Conservation (phyloP, 2,329 filamentous ascomycete genomes). For the Trichoderma sp. region DNA sequence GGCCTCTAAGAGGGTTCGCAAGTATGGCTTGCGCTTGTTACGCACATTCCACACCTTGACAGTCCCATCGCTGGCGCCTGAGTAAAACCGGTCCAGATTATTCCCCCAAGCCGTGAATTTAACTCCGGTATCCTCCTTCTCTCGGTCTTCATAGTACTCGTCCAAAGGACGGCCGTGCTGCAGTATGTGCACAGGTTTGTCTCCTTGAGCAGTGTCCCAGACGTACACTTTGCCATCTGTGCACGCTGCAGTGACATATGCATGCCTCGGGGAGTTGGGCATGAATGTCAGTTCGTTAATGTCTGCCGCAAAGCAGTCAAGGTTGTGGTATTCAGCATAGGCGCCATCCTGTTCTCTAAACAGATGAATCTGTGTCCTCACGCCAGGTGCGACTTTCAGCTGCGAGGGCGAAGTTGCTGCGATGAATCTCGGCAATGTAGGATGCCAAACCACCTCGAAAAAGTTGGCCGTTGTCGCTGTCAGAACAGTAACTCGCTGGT, state of each 20-base stretch:
- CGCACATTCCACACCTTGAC: conserved; percentile 66
- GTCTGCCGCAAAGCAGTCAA: conserved; percentile 61
- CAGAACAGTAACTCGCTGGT: conserved; percentile 49
- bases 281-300: conserved; percentile 64
- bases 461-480: conserved; percentile 60
- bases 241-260: conserved; percentile 62
- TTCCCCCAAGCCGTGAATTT: conserved; percentile 65
- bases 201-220: conserved; percentile 61
- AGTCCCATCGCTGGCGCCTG: conserved; percentile 63
- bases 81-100: conserved; percentile 60
- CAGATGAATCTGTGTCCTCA: conserved; percentile 60
- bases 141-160: conserved; percentile 47
- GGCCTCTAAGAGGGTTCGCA: conserved; percentile 56
- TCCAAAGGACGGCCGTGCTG: conserved; percentile 51
- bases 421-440: conserved; percentile 53
- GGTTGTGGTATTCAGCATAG: conserved; percentile 51
- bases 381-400: conserved; percentile 45
- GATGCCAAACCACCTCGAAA: conserved; percentile 67
- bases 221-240: conserved; percentile 64
- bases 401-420: conserved; percentile 59
- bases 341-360: conserved; percentile 43
- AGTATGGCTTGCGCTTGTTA: conserved; percentile 44
- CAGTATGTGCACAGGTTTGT: conserved; percentile 58
- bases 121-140: conserved; percentile 61
- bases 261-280: conserved; percentile 53